Conservation (phyloP, 208 protist genomes). For the Polymyxa betae region DNA sequence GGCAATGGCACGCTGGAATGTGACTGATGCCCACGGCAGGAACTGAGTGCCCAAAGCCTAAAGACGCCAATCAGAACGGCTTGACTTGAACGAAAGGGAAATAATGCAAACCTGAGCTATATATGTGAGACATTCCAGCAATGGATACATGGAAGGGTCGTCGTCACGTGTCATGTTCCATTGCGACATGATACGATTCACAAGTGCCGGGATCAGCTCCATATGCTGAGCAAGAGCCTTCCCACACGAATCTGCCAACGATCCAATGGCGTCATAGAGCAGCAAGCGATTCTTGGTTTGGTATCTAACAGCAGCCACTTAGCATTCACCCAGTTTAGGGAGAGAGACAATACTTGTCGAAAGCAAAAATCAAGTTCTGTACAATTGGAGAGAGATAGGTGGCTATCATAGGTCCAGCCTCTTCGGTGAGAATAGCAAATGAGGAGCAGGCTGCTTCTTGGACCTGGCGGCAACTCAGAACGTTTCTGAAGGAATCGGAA, state of each 20-base stretch:
- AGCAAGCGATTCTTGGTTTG: conserved; percentile 69
- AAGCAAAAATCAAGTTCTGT: conserved; percentile 71
- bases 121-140: conserved; percentile 70
- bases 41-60: conserved; percentile 63
- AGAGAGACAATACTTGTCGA: conserved; percentile 68
- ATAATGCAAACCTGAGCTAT: conserved; percentile 63
- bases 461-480: conserved; percentile 48
- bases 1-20: conserved; percentile 61
- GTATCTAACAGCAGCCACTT: not conserved
- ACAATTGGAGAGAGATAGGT: conserved; percentile 71
- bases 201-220: conserved; percentile 58
- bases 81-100: not conserved
- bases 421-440: conserved; percentile 78
- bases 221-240: conserved; percentile 56
- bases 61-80: not conserved
- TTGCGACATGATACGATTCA: conserved; percentile 67
- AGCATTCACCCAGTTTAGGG: not conserved
- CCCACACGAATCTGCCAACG: conserved; percentile 62
- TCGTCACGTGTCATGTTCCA: conserved; percentile 64
- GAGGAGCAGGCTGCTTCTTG: conserved; percentile 80
- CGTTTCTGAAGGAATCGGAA: not conserved
- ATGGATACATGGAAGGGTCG: conserved; percentile 64
- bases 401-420: conserved; percentile 61
- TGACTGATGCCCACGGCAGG: conserved; percentile 56
- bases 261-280: conserved; percentile 71